These are phyloP conservation scores for Leccinum broughii DNA, from an alignment of 768 basidiomycete genomes.

Conservation along the genomic window DNA sequence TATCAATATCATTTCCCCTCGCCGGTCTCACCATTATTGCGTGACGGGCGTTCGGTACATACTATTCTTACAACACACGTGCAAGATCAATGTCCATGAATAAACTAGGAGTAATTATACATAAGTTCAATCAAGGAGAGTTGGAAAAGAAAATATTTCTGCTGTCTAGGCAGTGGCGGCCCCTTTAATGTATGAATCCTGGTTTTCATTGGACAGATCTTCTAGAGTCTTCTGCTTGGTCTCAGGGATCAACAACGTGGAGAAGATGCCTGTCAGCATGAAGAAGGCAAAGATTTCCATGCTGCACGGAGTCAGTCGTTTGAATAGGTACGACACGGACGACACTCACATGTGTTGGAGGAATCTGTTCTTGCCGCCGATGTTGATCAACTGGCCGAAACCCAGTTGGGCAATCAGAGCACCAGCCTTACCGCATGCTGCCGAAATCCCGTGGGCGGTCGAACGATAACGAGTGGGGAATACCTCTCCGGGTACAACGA, in stretches of 20 bases:
- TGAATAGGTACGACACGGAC: neutral
- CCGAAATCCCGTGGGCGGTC: constrained; percentile 82
- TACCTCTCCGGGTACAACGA: constrained; percentile 76
- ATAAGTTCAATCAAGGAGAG: neutral
- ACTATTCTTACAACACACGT: neutral
- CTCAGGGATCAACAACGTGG: constrained; percentile 79
- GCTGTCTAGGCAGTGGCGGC: constrained; percentile 13
- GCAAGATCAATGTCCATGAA: neutral
- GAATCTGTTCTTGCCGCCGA: constrained; percentile 61
- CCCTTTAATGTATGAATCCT: constrained; percentile 54
- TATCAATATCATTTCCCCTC: neutral
- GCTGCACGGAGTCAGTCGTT: constrained; percentile 33
- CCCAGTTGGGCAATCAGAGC: constrained; percentile 81
- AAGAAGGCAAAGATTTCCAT: constrained; percentile 82
- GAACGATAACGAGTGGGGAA: constrained; percentile 91
- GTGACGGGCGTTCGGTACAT: neutral
- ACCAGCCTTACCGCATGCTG: constrained; percentile 80
- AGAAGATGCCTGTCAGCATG: constrained; percentile 84
- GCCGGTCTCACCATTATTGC: neutral
- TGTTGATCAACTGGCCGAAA: constrained; percentile 67
- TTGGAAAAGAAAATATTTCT: neutral
- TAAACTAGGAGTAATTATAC: neutral
- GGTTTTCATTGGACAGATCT: constrained; percentile 72
- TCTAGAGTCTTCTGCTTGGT: constrained; percentile 69
- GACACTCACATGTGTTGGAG: constrained; percentile 66